Evolutionary conservation across 2,329 filamentous ascomycete species (phyloP).

Genomic region (Colletotrichum sp.): DNA sequence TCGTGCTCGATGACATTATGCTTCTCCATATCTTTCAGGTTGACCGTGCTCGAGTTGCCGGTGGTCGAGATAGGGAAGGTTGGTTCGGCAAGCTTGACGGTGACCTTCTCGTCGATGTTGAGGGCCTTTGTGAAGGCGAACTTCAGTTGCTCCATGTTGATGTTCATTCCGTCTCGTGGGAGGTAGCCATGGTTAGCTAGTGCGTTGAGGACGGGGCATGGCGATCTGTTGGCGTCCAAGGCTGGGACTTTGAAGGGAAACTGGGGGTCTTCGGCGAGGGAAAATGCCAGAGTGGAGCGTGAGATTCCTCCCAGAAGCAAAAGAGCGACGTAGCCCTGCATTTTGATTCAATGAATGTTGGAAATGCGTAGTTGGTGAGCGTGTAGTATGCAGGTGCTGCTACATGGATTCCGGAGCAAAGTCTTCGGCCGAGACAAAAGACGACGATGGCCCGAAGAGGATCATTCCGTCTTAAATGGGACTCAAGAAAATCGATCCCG

Average conservation of each 20-base stretch:
- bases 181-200: slow-evolving; percentile 49
- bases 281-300: background rate
- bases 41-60: slow-evolving; percentile 17
- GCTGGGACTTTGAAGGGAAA: background rate
- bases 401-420: background rate
- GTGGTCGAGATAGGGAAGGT: slow-evolving; percentile 21
- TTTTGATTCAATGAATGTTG: background rate
- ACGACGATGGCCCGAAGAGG: rapidly evolving
- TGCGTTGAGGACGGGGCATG: slow-evolving; percentile 49
- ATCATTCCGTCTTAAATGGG: background rate
- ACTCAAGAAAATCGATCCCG: background rate
- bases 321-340: background rate
- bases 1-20: slow-evolving; percentile 35
- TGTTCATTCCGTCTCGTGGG: slow-evolving; percentile 41
- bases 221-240: slow-evolving; percentile 11
- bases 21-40: slow-evolving; percentile 20
- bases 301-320: background rate
- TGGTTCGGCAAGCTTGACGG: slow-evolving; percentile 34
- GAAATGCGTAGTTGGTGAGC: background rate
- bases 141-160: slow-evolving; percentile 27
- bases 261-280: background rate
- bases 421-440: background rate
- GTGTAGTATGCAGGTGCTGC: background rate
- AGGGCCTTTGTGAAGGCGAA: background rate
- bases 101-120: background rate